These are phyloP conservation scores for Coprinellus micaceus DNA, from an alignment of 768 basidiomycete genomes.

Conservation along the genomic window DNA sequence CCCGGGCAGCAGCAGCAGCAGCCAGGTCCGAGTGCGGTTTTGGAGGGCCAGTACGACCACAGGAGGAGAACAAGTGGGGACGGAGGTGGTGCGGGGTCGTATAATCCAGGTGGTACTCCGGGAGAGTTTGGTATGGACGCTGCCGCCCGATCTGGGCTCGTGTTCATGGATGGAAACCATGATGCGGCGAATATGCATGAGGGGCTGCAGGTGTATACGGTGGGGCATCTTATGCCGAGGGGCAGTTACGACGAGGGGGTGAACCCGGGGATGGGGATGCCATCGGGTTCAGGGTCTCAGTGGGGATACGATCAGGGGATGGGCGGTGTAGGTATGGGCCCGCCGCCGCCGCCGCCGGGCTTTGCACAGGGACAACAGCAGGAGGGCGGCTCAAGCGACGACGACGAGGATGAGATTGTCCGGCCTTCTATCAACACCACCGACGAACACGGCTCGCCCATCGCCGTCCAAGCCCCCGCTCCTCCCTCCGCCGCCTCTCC, in stretches of 20 bases:
- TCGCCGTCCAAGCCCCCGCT: conserved; percentile 6
- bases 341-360: neutral
- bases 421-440: conserved; percentile 30
- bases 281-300: no score
- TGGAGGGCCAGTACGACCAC: no score
- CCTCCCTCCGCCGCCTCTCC: neutral
- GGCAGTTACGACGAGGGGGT: conserved; percentile 26
- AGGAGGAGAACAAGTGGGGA: neutral
- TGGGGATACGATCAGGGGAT: no score
- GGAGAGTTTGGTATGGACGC: neutral
- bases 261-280: neutral
- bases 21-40: no score
- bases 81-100: neutral
- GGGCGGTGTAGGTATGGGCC: conserved; percentile 37
- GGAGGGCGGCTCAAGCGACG: conserved; percentile 6
- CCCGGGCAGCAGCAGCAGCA: conserved; percentile 2
- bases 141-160: neutral
- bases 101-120: no score
- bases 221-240: conserved; percentile 70
- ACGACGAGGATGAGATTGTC: conserved; percentile 34
- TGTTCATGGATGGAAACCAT: conserved; percentile 5
- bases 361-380: neutral
- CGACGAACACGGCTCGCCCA: conserved; percentile 9
- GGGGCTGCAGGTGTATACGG: conserved; percentile 76
- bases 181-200: conserved; percentile 42